Conservation (phyloP, 2,329 filamentous ascomycete species). For the Rachicladosporium sp. region DNA sequence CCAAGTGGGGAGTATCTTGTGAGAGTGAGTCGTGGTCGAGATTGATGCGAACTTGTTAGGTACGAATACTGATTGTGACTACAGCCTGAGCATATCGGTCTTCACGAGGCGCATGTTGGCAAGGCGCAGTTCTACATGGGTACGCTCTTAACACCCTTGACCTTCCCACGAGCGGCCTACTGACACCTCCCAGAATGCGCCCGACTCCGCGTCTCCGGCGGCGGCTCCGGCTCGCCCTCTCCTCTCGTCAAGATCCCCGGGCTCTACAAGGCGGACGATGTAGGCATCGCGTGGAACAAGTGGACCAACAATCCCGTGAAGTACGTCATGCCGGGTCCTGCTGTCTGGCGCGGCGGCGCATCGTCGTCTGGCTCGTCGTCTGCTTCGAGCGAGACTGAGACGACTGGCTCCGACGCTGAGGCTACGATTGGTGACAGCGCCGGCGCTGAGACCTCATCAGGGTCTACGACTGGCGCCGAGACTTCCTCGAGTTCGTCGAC, state of each 20-base stretch:
- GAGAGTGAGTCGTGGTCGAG: background rate
- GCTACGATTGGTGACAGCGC: background rate
- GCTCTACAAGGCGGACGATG: slow-evolving; percentile 10
- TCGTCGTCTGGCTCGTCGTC: background rate
- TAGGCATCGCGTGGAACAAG: slow-evolving; percentile 9
- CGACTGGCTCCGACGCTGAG: background rate
- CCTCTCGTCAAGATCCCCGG: slow-evolving; percentile 10
- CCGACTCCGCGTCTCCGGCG: slow-evolving; percentile 10
- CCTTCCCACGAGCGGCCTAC: no score
- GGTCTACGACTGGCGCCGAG: background rate
- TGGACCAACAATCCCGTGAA: slow-evolving; percentile 7
- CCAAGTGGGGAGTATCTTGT: slow-evolving; percentile 2
- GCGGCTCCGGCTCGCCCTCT: slow-evolving; percentile 8
- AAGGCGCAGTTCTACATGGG: slow-evolving; percentile 1
- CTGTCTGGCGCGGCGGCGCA: slow-evolving; percentile 6
- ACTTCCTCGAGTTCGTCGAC: background rate
- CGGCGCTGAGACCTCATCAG: background rate
- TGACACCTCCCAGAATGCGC: slow-evolving; percentile 5
- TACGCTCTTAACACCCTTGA: background rate
- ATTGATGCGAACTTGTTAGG: no score
- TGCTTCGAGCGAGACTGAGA: background rate
- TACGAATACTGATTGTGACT: no score
- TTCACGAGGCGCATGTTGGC: slow-evolving; percentile 15
- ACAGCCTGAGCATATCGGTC: slow-evolving; percentile 3
- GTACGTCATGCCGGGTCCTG: slow-evolving; percentile 8